Evolutionary conservation across 2,329 filamentous ascomycete genomes (phyloP), one percentile per base, ranked within the genome.

Genomic region (Aspergillus novoparasiticus): DNA sequence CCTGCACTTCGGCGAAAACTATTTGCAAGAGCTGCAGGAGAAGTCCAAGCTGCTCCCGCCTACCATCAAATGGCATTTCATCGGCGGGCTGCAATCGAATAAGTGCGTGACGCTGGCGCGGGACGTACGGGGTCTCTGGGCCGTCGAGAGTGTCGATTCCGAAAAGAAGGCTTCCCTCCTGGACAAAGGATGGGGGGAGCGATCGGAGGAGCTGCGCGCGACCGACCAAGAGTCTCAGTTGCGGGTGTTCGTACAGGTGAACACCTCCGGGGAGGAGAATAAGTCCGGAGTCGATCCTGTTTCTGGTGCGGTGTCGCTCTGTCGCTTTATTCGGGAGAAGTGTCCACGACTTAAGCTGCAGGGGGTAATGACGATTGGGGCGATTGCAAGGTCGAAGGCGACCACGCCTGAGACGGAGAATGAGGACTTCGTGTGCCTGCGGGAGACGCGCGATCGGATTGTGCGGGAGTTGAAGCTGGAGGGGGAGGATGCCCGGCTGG

Each of bases 311-410:
- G 87, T 55, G 76, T 82, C 80, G 0, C 81, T 98, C 45, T 94
- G 92, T 75, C 84, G 83, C 58, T 85, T 90, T 72, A 87, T 99
- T 58, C 76, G 86, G 12, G 83, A 89, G 5, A 83, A 87, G 43
- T 96, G 93, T 76, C 89, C 91, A 1, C 85, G 89, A 75, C 81
- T 99, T 43, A 82, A 86, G 61, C 82, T 99, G 2, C 84, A 90
- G 34, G 95, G 95, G 0, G 79, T 99, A 43, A 99, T 99, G 95
- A 99, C 95, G 2, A 98, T 99, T 73, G 95, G 95, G 1, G 93
- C 94, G 21, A 96, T 98, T 76, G 94, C 93, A 56, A 82, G 94
- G 66, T 95, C 91, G 70, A 86, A 87, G 72, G 92, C 87, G 19
- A 89, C 88, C 3, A 90, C 88, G 1, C 80, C 85, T 0, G 93